A percentile compares a stretch with the other conserved stretches of the same genome.
Conservation (phyloP, 805 yeast genomes). For the Metschnikowia vanudenii region DNA sequence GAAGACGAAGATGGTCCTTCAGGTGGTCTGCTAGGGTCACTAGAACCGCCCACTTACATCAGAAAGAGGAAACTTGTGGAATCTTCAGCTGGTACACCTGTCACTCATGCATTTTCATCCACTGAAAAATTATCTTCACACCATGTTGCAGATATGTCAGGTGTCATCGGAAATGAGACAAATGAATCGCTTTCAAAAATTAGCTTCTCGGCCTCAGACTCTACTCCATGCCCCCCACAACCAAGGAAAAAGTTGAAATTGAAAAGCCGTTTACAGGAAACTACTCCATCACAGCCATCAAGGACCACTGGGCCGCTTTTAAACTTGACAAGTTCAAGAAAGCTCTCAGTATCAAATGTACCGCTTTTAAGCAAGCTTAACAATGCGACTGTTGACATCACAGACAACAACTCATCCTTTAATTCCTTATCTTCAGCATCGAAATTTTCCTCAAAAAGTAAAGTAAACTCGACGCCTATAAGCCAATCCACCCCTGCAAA, state of each 20-base stretch:
- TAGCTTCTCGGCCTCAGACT: constrained; percentile 37
- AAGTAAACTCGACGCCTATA: constrained; percentile 33
- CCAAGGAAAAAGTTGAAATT: constrained; percentile 38
- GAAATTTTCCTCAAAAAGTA: constrained; percentile 8
- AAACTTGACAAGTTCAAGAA: constrained; percentile 33
- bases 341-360: constrained; percentile 22
- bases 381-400: constrained; percentile 6
- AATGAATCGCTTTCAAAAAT: constrained; percentile 20
- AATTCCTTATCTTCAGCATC: constrained; percentile 7
- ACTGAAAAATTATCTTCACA: neutral
- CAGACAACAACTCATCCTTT: constrained; percentile 12
- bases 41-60: constrained; percentile 23
- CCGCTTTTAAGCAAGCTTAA: constrained; percentile 20
- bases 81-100: constrained; percentile 30
- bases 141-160: constrained; percentile 20
- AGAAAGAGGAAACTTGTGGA: constrained; percentile 29
- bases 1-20: neutral
- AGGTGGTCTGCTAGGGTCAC: constrained; percentile 5
- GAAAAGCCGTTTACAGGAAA: constrained; percentile 19
- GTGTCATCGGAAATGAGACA: constrained; percentile 14
- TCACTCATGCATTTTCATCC: neutral
- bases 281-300: constrained; percentile 24
- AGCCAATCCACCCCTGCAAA: constrained; percentile 45
- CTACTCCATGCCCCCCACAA: constrained; percentile 45
- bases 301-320: constrained; percentile 24